Conservation (phyloP, 1,284 basidiomycete genomes). For the Cryptococcus wingfieldii region DNA sequence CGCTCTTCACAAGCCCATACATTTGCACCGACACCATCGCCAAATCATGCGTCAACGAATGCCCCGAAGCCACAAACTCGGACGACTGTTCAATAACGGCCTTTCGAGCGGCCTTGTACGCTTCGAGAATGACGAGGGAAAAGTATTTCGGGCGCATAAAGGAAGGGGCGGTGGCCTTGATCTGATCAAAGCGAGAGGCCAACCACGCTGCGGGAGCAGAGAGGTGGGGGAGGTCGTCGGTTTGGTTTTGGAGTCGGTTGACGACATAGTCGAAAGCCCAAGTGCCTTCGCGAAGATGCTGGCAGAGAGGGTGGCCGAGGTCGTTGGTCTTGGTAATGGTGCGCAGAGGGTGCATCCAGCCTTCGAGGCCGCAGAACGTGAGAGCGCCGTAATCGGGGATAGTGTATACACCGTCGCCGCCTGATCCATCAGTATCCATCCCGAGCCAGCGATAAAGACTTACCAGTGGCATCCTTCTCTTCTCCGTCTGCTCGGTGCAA, state of each 20-base stretch:
- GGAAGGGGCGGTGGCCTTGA: constrained; percentile 68
- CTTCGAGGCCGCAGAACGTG: constrained; percentile 87
- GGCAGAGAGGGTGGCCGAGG: constrained; percentile 82
- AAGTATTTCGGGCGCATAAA: constrained; percentile 93
- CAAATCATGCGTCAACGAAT: constrained; percentile 82
- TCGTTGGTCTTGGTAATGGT: constrained; percentile 83
- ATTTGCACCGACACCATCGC: constrained; percentile 85
- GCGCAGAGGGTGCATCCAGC: constrained; percentile 85
- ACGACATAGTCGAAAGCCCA: constrained; percentile 88
- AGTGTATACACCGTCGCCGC: constrained; percentile 65
- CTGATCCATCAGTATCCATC: constrained; percentile 8
- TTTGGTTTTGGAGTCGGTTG: constrained; percentile 67
- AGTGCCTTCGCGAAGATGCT: constrained; percentile 73
- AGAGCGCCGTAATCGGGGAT: constrained; percentile 68
- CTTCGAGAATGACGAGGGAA: constrained; percentile 77
- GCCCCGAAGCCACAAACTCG: constrained; percentile 75
- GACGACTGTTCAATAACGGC: constrained; percentile 79
- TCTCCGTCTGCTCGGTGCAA: constrained; percentile 82
- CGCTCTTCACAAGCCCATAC: constrained; percentile 82
- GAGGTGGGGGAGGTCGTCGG: constrained; percentile 62
- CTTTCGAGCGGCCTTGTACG: constrained; percentile 80
- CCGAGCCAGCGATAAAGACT: not conserved
- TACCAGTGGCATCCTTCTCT: constrained; percentile 74
- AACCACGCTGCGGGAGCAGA: constrained; percentile 72
- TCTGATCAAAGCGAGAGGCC: constrained; percentile 71